These are phyloP conservation scores for Larix sibirica DNA, from an alignment of 83 land plant species.

Conservation along the genomic window DNA sequence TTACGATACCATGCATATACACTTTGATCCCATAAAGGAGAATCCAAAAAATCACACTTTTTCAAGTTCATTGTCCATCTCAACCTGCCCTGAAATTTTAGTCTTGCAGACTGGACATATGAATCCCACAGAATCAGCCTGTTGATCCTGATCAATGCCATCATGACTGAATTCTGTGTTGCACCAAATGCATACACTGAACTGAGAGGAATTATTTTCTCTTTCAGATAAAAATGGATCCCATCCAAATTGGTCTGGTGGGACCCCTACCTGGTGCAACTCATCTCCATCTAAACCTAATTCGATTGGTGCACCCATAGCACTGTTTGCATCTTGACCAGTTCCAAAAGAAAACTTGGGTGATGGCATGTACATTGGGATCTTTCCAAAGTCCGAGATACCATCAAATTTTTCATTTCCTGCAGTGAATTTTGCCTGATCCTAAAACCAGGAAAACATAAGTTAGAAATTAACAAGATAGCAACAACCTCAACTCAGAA, in stretches of 20 bases:
- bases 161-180: conserved; percentile 45
- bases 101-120: conserved; percentile 64
- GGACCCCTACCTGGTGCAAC: conserved; percentile 6
- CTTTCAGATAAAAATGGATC: conserved; percentile 23
- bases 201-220: conserved; percentile 15
- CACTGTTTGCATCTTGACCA: conserved; percentile 20
- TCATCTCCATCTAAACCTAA: conserved; percentile 9
- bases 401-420: conserved; percentile 27
- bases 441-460: conserved; percentile 9
- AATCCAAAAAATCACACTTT: background rate
- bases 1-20: background rate
- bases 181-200: conserved; percentile 54
- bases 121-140: conserved; percentile 49
- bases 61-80: background rate
- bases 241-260: conserved; percentile 35
- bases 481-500: background rate
- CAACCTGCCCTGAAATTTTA: conserved; percentile 32
- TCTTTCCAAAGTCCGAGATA: conserved; percentile 29
- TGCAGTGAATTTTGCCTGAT: conserved; percentile 3
- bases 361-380: conserved; percentile 31
- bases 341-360: conserved; percentile 23
- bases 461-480: background rate
- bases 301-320: conserved; percentile 18
- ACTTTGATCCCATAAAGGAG: background rate
- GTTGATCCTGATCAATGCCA: conserved; percentile 26